Evolutionary conservation across 257 asterid genomes (phyloP).

Genomic region (Coffea eugenioides): DNA sequence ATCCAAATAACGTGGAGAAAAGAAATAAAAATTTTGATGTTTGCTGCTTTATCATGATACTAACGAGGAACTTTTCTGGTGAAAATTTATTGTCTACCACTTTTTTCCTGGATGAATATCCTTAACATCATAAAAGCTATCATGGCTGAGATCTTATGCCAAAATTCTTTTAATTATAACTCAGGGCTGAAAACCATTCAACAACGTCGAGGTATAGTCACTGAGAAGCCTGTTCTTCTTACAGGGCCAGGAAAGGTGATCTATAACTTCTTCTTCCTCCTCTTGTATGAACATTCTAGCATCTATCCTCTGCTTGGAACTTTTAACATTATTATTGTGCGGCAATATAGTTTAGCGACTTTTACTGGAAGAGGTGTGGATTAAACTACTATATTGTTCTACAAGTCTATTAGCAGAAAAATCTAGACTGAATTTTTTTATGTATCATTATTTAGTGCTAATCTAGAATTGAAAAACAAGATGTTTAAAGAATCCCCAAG

Average conservation of each 20-base stretch:
- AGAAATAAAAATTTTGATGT: neutral
- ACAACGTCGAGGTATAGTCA: conserved; percentile 63
- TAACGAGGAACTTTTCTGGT: neutral
- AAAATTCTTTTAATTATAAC: neutral
- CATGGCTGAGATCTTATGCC: neutral
- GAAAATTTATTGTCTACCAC: neutral
- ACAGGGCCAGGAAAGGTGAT: conserved; percentile 93
- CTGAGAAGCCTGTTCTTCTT: conserved; percentile 87
- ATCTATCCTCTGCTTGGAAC: neutral
- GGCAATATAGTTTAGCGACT: neutral
- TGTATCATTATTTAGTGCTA: too few relatives aligned
- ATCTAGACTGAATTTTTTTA: too few relatives aligned
- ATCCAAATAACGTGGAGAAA: neutral
- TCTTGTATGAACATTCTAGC: neutral
- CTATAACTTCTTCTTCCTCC: conserved; percentile 3
- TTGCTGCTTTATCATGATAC: neutral
- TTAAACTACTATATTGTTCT: too few relatives aligned
- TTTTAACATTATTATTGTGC: neutral
- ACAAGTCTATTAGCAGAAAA: too few relatives aligned
- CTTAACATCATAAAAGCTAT: neutral
- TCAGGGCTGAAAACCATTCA: conserved; percentile 80
- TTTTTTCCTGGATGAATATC: neutral
- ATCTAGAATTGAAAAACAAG: too few relatives aligned
- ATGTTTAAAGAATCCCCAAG: too few relatives aligned
- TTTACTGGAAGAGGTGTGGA: too few relatives aligned